Percentiles rank a stretch among this genome's conserved stretches.
These are phyloP conservation scores for Flaveria floridana DNA, from an alignment of 140 eudicot genomes.

Conservation along the genomic window DNA sequence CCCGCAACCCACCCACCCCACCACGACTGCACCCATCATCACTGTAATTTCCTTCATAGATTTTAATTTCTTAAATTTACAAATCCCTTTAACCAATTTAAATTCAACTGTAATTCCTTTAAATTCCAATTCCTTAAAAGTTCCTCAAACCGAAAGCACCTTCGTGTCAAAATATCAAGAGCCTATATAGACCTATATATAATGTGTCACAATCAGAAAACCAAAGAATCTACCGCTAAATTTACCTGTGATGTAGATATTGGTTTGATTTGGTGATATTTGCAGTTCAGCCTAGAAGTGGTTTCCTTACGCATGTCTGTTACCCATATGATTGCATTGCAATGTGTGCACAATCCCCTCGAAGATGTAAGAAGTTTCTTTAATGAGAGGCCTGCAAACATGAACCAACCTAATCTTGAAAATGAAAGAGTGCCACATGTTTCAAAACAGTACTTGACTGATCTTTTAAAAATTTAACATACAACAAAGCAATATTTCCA, in stretches of 20 bases:
- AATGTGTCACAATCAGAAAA: neutral
- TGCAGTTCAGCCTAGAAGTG: constrained; percentile 25
- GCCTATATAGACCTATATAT: neutral
- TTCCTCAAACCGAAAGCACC: no score
- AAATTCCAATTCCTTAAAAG: no score
- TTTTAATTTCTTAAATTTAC: no score
- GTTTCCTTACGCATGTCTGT: constrained; percentile 30
- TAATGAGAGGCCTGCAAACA: constrained; percentile 39
- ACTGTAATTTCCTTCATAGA: no score
- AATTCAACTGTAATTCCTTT: no score
- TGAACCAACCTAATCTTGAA: constrained; percentile 12
- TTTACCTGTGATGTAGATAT: constrained; percentile 53
- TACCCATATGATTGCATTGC: constrained; percentile 62
- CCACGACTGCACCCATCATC: no score
- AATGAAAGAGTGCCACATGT: neutral
- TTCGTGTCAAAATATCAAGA: neutral
- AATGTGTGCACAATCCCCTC: constrained; percentile 64
- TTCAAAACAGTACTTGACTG: neutral
- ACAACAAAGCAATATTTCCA: neutral
- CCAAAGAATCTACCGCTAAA: neutral
- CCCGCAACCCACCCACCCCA: no score
- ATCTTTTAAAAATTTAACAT: neutral
- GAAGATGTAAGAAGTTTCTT: constrained; percentile 41
- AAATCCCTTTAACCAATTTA: no score
- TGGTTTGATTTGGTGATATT: constrained; percentile 47